phyloP scores from a whole-genome alignment of 768 basidiomycete species.

The Leccinum subtestaceum region DNA sequence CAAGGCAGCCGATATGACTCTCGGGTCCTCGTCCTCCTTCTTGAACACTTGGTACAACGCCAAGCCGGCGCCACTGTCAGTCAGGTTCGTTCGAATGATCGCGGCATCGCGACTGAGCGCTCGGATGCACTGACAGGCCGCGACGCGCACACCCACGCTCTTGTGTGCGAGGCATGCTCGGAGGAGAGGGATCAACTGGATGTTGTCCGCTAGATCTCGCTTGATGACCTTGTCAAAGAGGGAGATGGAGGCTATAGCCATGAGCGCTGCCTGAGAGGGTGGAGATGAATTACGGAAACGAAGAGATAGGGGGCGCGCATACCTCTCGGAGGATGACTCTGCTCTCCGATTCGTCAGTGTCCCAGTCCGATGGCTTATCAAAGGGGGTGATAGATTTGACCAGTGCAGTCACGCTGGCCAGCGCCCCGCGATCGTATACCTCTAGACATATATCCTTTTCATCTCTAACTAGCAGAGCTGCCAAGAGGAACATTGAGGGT shows the following conservation, averaged over 20 bases:
- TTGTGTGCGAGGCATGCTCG: slow-evolving; percentile 55
- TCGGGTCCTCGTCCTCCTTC: slow-evolving; percentile 58
- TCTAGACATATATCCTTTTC: slow-evolving; percentile 61
- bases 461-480: slow-evolving; percentile 70
- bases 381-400: slow-evolving; percentile 54
- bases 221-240: slow-evolving; percentile 75
- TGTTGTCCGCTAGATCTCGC: slow-evolving; percentile 58
- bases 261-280: slow-evolving; percentile 59
- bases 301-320: slow-evolving; percentile 7
- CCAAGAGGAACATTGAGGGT: not conserved
- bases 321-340: slow-evolving; percentile 62
- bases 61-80: slow-evolving; percentile 78
- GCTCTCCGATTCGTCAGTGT: slow-evolving; percentile 69
- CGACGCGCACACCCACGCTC: slow-evolving; percentile 75
- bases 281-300: not conserved
- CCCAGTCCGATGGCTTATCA: slow-evolving; percentile 48
- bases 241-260: slow-evolving; percentile 67
- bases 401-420: slow-evolving; percentile 52
- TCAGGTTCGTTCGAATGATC: slow-evolving; percentile 78
- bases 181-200: slow-evolving; percentile 53
- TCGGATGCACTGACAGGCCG: slow-evolving; percentile 82
- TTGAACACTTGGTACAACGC: slow-evolving; percentile 61
- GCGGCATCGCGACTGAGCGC: slow-evolving; percentile 77
- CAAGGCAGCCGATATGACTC: slow-evolving; percentile 69
- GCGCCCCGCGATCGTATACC: slow-evolving; percentile 68